Base-by-base conservation (phyloP, 176 grass and related monocot species). In the Carex pumila region DNA sequence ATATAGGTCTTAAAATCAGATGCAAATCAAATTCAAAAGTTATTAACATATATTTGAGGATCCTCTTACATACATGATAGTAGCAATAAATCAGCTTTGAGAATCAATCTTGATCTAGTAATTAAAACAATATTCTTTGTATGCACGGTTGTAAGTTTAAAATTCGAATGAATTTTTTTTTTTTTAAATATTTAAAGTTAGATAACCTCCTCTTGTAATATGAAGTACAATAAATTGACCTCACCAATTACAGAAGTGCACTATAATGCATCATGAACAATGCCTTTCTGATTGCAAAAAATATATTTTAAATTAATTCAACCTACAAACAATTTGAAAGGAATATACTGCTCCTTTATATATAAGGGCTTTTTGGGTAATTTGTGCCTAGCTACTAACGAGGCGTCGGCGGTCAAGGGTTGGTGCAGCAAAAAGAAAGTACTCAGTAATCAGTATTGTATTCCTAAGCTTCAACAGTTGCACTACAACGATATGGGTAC, bases 371-470 rank as follows among this genome's bases (percentile, higher is more conserved):
- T 74, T 74, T 13, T 74, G 45, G 31, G 4, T 21, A 74, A 74
- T 15, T 59, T 29, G 5, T 52, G 12, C 3, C 45, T 52, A 25
- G 3, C 71, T 53, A 73, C n/a, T 45, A 13, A 50, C 45, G 29
- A 75, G 45, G 71, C 45, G 22, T 55, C 72, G 72, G 72, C 72
- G 70, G 70, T 74, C 70, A 52, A 74, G 70, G 49, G 21, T 76
- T 76, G 49, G 49, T 55, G 49, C 47, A 54, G 71, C 37, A 39
- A 39, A 39, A 39, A 69, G 19, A 50, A 10, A 39, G 37, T 39
- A 39, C 5, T 39, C 5, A 39, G 37, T 39, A 39, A 0, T 39
- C 5, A 39, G 41, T 71, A 19, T 49, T n/a, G 17, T 6, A 71
- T 45, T 47, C 47, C 10, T 45, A 43, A 39, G 6, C 72, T 31